Conservation (phyloP, 768 basidiomycete species). For the Tylopilus plumbeoviolaceoides region DNA sequence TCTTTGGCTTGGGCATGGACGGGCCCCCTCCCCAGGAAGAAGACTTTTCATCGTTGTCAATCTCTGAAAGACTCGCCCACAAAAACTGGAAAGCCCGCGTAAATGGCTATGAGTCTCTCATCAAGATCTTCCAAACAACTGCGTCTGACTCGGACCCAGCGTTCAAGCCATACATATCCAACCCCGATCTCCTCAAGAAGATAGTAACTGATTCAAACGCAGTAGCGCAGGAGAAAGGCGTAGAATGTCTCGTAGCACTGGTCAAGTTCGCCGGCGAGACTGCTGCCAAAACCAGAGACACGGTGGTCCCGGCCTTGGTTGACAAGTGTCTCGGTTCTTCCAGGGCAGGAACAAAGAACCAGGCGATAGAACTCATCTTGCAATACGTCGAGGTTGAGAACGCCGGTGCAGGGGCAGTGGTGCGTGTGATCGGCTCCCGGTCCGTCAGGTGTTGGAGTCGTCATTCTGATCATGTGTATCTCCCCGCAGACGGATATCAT, state of each 20-base stretch:
- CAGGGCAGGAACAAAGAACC: conserved; percentile 83
- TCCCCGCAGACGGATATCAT: conserved; percentile 63
- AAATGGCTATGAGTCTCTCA: conserved; percentile 84
- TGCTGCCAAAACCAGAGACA: conserved; percentile 73
- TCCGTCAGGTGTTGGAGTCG: conserved; percentile 25
- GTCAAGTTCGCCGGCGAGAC: conserved; percentile 92
- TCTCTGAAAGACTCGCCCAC: conserved; percentile 79
- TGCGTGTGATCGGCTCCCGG: conserved; percentile 44
- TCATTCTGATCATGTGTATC: conserved; percentile 25
- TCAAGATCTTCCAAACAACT: conserved; percentile 83
- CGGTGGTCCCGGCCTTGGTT: conserved; percentile 85
- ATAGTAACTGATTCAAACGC: conserved; percentile 89
- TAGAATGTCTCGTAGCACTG: conserved; percentile 82
- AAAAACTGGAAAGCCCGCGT: conserved; percentile 99
- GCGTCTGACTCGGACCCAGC: conserved; percentile 92
- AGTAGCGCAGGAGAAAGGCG: conserved; percentile 96
- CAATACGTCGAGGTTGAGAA: conserved; percentile 96
- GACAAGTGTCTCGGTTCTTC: conserved; percentile 95
- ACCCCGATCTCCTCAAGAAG: conserved; percentile 77
- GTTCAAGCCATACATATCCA: conserved; percentile 84
- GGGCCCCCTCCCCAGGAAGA: conserved; percentile 90
- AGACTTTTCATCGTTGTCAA: conserved; percentile 78
- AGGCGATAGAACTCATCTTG: conserved; percentile 78
- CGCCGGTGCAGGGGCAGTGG: conserved; percentile 79
- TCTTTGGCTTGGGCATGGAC: conserved; percentile 56